A percentile compares a stretch with the other conserved stretches of the same genome.
phyloP scores from a whole-genome alignment of 306 rosid species.

The Abrus pulchellus region DNA sequence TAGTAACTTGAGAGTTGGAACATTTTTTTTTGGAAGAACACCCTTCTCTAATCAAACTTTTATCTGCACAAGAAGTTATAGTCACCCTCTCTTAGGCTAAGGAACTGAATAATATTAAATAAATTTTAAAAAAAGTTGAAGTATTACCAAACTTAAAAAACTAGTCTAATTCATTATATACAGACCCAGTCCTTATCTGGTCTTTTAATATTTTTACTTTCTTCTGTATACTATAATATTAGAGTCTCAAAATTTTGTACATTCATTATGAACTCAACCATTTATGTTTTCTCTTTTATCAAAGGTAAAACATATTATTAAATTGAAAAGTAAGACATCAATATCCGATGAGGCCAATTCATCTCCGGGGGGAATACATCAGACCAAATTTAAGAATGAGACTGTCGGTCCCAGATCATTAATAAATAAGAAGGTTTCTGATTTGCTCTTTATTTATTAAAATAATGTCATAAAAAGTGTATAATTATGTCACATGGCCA shows the following conservation, averaged over 20 bases:
- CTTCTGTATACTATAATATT: background rate
- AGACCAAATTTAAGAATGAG: background rate
- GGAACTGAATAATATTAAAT: background rate
- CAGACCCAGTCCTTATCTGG: background rate
- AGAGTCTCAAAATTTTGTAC: background rate
- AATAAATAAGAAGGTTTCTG: background rate
- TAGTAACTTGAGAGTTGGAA: no score
- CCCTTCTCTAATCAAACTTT: no score
- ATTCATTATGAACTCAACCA: background rate
- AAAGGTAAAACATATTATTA: no score
- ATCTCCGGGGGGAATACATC: no score
- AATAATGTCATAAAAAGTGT: background rate
- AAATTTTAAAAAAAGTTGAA: background rate
- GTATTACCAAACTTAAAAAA: background rate
- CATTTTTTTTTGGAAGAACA: no score
- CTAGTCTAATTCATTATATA: background rate
- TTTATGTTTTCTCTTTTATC: background rate
- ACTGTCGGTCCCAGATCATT: background rate
- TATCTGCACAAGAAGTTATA: no score
- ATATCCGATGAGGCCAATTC: no score
- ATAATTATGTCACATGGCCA: background rate
- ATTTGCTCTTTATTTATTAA: background rate
- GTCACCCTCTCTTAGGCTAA: no score
- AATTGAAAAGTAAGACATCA: no score
- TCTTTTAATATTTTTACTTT: background rate